These are phyloP conservation scores for Aspergillus pseudoviridinutans DNA, from an alignment of 2,329 filamentous ascomycete species.

Conservation along the genomic window DNA sequence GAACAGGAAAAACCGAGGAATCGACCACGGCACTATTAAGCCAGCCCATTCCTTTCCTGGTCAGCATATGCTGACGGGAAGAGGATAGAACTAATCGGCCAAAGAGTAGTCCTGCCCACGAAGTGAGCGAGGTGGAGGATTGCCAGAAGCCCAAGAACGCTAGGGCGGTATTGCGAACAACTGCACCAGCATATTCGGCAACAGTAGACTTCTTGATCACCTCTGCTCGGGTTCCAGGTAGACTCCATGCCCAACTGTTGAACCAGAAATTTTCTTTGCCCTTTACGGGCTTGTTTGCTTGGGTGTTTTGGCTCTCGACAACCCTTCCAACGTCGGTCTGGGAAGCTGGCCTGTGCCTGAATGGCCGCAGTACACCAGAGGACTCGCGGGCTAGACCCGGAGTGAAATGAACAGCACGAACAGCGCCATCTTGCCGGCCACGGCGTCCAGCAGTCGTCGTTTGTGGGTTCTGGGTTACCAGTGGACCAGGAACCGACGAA, in stretches of 20 bases:
- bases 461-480: not conserved
- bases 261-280: not conserved
- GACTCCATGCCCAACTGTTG: not conserved
- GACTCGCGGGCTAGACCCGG: not conserved
- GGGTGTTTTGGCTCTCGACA: not conserved
- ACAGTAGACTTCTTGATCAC: not conserved
- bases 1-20: not conserved
- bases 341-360: not conserved
- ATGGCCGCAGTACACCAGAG: not conserved
- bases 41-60: slow-evolving; percentile 16
- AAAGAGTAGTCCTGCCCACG: slow-evolving; percentile 10
- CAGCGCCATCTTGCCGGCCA: not conserved
- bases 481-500: not conserved
- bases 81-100: slow-evolving; percentile 14
- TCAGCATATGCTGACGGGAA: slow-evolving; percentile 11
- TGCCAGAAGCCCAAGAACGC: slow-evolving; percentile 10
- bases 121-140: slow-evolving; percentile 5
- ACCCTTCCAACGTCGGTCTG: not conserved
- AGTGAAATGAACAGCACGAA: not conserved
- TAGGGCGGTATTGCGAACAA: not conserved
- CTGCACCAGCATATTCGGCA: not conserved
- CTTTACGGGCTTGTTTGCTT: not conserved
- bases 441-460: not conserved
- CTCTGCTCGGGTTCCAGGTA: not conserved
- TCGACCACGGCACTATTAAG: slow-evolving; percentile 2